These are phyloP conservation scores for Geosmithia morbida DNA, from an alignment of 2,329 filamentous ascomycete species.

Conservation along the genomic window DNA sequence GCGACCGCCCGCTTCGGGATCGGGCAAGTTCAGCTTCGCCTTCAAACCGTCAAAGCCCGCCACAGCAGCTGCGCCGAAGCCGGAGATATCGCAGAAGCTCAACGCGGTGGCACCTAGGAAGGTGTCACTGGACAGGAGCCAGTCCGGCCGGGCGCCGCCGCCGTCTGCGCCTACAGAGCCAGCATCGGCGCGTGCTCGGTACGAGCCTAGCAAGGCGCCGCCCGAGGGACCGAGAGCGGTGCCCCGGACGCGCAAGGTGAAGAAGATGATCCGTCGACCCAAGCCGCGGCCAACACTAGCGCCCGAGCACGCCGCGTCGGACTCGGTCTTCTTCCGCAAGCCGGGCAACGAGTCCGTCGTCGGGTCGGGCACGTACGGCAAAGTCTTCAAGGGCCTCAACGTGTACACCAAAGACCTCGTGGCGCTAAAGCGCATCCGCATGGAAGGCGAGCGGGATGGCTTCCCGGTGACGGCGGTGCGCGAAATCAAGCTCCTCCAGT, in stretches of 20 bases:
- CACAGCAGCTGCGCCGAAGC: conserved; percentile 41
- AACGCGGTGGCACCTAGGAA: conserved; percentile 46
- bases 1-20: conserved; percentile 37
- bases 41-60: conserved; percentile 63
- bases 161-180: conserved; percentile 37
- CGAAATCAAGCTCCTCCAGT: conserved; percentile 86
- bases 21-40: conserved; percentile 74
- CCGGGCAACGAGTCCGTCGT: conserved; percentile 96
- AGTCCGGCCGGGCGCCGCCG: conserved; percentile 29
- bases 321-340: conserved; percentile 89
- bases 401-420: conserved; percentile 79
- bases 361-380: conserved; percentile 88
- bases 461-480: conserved; percentile 84
- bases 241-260: conserved; percentile 47
- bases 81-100: conserved; percentile 52
- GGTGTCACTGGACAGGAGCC: conserved; percentile 7
- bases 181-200: conserved; percentile 28
- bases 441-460: conserved; percentile 85
- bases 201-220: conserved; percentile 12
- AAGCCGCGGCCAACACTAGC: conserved; percentile 60
- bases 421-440: conserved; percentile 79
- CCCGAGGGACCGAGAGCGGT: conserved; percentile 18
- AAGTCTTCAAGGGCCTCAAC: conserved; percentile 87
- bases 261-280: conserved; percentile 52
- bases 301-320: conserved; percentile 59